Percentiles rank a stretch among this genome's conserved stretches.
Evolutionary conservation across 2,329 filamentous ascomycete genomes (phyloP).

Genomic region (Pseudogymnoascus verrucosus): DNA sequence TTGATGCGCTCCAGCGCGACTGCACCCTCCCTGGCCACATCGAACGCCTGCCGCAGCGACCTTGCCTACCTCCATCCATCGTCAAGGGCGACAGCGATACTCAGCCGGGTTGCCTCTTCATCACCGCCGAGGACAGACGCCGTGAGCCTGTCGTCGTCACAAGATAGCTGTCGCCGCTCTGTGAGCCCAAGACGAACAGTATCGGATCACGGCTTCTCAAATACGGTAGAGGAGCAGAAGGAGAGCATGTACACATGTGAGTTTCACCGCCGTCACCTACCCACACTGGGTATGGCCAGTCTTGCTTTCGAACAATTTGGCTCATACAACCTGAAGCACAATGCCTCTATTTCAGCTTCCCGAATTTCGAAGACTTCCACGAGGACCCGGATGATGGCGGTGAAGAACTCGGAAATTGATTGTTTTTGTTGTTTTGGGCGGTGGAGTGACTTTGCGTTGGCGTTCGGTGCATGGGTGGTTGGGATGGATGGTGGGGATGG

Average conservation of each 20-base stretch:
- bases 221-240: conserved; percentile 8
- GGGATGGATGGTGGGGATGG: neutral
- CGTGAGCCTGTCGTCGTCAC: conserved; percentile 11
- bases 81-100: conserved; percentile 45
- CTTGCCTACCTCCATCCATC: conserved; percentile 41
- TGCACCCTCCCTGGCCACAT: conserved; percentile 49
- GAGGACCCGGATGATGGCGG: conserved; percentile 34
- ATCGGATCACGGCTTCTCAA: conserved; percentile 2
- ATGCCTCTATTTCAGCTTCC: conserved; percentile 60
- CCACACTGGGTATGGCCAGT: neutral
- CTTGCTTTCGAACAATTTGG: neutral
- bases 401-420: conserved; percentile 18
- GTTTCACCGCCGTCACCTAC: neutral
- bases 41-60: conserved; percentile 44
- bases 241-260: conserved; percentile 1
- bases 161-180: neutral
- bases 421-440: conserved; percentile 3
- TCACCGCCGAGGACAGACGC: conserved; percentile 33
- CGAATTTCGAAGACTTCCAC: conserved; percentile 61
- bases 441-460: conserved; percentile 8
- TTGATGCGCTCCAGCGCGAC: conserved; percentile 48
- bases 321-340: neutral
- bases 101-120: conserved; percentile 45
- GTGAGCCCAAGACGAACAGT: neutral
- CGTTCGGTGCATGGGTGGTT: conserved; percentile 3